Base-by-base conservation (phyloP, 805 yeast genomes). In the Scheffersomyces spartinae region DNA sequence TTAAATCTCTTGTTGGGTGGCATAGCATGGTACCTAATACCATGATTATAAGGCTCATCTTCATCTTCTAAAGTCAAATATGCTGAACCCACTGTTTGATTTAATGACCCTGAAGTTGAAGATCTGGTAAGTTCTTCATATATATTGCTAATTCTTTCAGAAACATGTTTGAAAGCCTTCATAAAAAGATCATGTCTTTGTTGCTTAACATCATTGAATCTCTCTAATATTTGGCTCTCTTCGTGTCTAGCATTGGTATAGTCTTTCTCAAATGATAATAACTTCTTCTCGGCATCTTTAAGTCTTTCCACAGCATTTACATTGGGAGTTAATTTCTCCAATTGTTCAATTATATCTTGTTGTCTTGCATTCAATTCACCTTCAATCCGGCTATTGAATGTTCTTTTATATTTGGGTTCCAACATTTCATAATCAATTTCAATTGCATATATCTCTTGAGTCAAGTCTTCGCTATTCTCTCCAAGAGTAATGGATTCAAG, bases 81-180 rank as follows among this genome's bases (percentile, higher is more conserved):
- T 0, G 97, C 97, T n/a, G 91, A 75, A 1, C 97, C 97, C 21
- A 96, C 96, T 15, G 79, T 61, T 2, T 94, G 77, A n/a, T n/a
- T n/a, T n/a, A n/a, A n/a, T n/a, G n/a, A n/a, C n/a, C n/a, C n/a
- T 17, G 82, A 71, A 0, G 75, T 68, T 4, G 64, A 52, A 0
- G 80, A 68, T 35, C 70, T 75, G 0, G 96, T 91, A 26, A 91
- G 61, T 40, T 86, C 96, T 43, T 85, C 78, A 50, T 88, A 91
- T 7, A 84, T 74, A 1, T 58, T 52, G 45, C 82, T 93, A 36
- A 91, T 78, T 29, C 68, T 64, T 2, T 59, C 62, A 4, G 88
- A 70, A 17, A 88, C 76, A 40, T 79, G 84, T n/a, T 69, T 64
- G 40, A 78, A 85, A 0, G 94, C 88, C 20, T 62, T 59, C 51